Evolutionary conservation across 352 stramenopile genomes (phyloP), one percentile per base, ranked within the genome.

Genomic region (Salisapilia sapeloensis): DNA sequence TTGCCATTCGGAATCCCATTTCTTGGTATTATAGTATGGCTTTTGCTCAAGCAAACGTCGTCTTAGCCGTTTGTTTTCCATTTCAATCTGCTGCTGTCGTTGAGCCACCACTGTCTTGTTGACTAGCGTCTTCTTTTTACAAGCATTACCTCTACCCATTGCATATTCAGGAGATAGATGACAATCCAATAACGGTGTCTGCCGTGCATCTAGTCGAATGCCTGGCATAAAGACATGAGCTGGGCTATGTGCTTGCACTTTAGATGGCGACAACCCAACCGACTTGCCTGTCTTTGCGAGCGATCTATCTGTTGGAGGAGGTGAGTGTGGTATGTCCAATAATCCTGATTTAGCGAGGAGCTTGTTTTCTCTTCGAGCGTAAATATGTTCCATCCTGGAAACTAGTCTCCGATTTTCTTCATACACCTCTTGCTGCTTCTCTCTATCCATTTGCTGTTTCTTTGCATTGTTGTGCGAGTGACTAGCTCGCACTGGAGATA

Each of bases 1-100:
- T 29, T 78, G 61, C 64, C 67, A 86, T 25, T 86, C 66, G 4
- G 45, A 36, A 33, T 83, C 70, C 66, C 70, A 86, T 39, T 77
- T 67, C 38, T 61, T 64, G 3, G 64, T 60, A 34, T 75, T 69
- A 45, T 86, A 86, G 12, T 48, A 67, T 0, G 66, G 61, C 33
- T 83, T 86, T 19, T 77, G 48, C 0, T 46, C 42, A 12, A 55
- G 40, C 4, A 86, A 29, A 10, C 66, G 53, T 21, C 70, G 53
- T 29, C 67, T 57, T 25, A 83, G 27, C 2, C 64, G 54, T 6
- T 53, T 51, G 38, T 86, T 86, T 42, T 86, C 70, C 4, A 74
- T 48, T 1, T 60, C 54, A 19, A 86, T 80, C 5, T 38, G 49
- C 18, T 56, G 50, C 24, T 83, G 53, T 16, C 64, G 40, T 1